Evolutionary conservation across 2,329 filamentous ascomycete species (phyloP), one percentile per base, ranked within the genome.

Genomic region (Purpureocillium lavendulum): DNA sequence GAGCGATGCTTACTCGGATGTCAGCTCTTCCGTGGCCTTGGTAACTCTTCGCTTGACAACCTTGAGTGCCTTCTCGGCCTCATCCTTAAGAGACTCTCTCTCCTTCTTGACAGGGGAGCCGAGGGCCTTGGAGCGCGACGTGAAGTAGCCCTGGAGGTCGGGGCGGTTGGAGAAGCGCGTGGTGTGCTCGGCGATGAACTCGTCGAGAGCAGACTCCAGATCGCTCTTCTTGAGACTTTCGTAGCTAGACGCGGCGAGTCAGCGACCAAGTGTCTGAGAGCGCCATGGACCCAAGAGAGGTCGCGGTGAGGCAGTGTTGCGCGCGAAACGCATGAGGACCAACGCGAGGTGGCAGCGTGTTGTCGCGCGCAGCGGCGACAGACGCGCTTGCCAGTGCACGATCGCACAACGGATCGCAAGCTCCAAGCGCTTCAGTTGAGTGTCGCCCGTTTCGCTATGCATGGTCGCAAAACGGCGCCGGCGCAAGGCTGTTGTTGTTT

Each of bases 201-300:
- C 73, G 52, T 94, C 84, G 47, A 94, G 76, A 33, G 75, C 75
- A 43, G 73, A 61, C 56, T 90, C 86, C 44, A 97, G 76, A 36
- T 95, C 87, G 47, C 72, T 69, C 65, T 95, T 95, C 61, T 83
- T 84, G 47, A 82, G 66, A 41, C 72, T 69, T 49, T 86, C 79
- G 55, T 76, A 80, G 55, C 84, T 89, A 55, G n/a, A 30, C 14
- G 40, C 33, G 26, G 33, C n/a, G 9, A 30, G 18, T 38, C 33
- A 34, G 31, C 21, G 30, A 13, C 13, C n/a, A n/a, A n/a, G n/a
- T n/a, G n/a, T n/a, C n/a, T n/a, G n/a, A n/a, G n/a, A n/a, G n/a
- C n/a, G n/a, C n/a, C n/a, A n/a, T n/a, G n/a, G n/a, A n/a, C n/a
- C n/a, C n/a, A n/a, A n/a, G 17, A 26, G 5, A 26, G 6, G 21